Conservation (phyloP, 2,329 filamentous ascomycete genomes). For the Ceratocystis colombiana region DNA sequence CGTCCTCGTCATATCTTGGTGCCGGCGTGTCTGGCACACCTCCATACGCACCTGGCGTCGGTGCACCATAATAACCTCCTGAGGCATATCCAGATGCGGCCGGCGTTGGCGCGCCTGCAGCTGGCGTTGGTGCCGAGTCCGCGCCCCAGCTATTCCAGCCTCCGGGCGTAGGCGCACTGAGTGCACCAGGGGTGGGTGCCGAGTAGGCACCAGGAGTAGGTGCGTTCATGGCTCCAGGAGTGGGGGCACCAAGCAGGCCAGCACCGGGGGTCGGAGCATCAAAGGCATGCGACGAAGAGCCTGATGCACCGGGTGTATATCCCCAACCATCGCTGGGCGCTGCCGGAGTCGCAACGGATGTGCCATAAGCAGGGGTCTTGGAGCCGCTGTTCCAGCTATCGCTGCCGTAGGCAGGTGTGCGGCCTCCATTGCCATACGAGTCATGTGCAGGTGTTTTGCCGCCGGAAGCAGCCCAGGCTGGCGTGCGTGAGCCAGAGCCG, state of each 20-base stretch:
- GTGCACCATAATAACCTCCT: slow-evolving; percentile 46
- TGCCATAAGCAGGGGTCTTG: slow-evolving; percentile 66
- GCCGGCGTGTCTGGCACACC: slow-evolving; percentile 51
- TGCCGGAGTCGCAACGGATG: slow-evolving; percentile 48
- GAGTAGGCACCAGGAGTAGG: slow-evolving; percentile 61
- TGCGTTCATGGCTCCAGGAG: slow-evolving; percentile 53
- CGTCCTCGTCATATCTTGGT: slow-evolving; percentile 44
- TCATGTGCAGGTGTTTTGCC: slow-evolving; percentile 60
- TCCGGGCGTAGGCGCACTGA: slow-evolving; percentile 59
- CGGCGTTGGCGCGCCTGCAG: slow-evolving; percentile 56
- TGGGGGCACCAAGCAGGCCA: slow-evolving; percentile 47
- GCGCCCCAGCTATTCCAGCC: slow-evolving; percentile 51
- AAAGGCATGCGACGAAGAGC: slow-evolving; percentile 42
- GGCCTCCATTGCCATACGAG: slow-evolving; percentile 56
- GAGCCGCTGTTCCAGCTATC: slow-evolving; percentile 58
- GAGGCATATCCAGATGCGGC: slow-evolving; percentile 48
- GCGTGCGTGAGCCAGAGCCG: slow-evolving; percentile 60
- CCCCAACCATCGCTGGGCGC: slow-evolving; percentile 52
- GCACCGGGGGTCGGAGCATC: slow-evolving; percentile 61
- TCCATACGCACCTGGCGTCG: slow-evolving; percentile 53
- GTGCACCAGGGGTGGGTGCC: slow-evolving; percentile 52
- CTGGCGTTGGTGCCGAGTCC: slow-evolving; percentile 58
- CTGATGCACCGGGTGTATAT: slow-evolving; percentile 44
- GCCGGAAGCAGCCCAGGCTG: slow-evolving; percentile 63
- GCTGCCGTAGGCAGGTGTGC: slow-evolving; percentile 53